Evolutionary conservation across 495 filamentous ascomycete species (phyloP), one percentile per base, ranked within the genome.

Genomic region (Cairneyella variabilis): DNA sequence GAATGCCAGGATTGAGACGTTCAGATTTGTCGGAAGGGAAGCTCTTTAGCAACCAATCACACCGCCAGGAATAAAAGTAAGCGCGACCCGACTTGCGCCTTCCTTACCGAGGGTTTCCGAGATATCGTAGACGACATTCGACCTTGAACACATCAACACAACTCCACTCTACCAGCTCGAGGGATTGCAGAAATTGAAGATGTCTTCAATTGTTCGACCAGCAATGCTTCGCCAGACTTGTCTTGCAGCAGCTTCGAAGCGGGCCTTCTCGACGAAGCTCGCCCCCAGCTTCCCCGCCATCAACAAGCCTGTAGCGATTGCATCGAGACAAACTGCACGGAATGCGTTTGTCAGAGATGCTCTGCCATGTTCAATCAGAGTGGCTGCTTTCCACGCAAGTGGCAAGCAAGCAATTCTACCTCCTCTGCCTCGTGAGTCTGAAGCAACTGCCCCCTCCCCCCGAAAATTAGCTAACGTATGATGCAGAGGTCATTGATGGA

Each of bases 331-430:
- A 39, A 32, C 36, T 37, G 49, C 67, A 37, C 59, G 58, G 36
- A 64, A 60, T 39, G 64, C 64, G 18, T 65, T 67, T 63, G 62
- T 60, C 28, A 68, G 65, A 53, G 58, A 66, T 36, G 58, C 57
- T 54, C 34, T 69, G 20, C 56, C 69, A 48, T 60, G 63, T 43
- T 65, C 70, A 22, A 56, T 67, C 25, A 68, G 71, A 45, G 65
- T 80, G 48, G 77, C 86, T 28, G 82, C 82, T 63, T 91, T 91
- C 79, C 86, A 90, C 66, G 83, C 82, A 58, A 86, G 84, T 38
- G 73, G 79, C 61, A 75, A 74, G 68, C 80, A 77, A 69, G 69
- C 71, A 62, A 82, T 91, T 66, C 78, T 91, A 52, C 84, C 86
- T 58, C 76, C 82, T 51, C 69, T 76, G 60, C 82, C 83, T 67